These are phyloP conservation scores for Leccinum griseonigrum DNA, from an alignment of 1,284 basidiomycete genomes.

Conservation along the genomic window DNA sequence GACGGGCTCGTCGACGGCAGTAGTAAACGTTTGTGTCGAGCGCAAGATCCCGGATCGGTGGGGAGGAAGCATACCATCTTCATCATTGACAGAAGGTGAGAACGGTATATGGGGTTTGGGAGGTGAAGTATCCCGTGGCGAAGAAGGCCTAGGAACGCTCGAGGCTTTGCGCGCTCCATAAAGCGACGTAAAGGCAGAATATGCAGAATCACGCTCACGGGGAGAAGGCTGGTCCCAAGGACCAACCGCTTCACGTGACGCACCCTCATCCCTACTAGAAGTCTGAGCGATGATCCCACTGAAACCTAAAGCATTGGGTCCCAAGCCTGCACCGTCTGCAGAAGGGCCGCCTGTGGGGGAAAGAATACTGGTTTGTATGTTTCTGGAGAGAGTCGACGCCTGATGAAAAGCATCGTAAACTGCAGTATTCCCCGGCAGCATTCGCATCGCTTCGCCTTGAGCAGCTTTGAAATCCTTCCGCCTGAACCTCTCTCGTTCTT, in stretches of 20 bases:
- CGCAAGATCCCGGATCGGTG: constrained; percentile 37
- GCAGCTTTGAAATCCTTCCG: constrained; percentile 45
- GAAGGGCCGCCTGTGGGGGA: constrained; percentile 18
- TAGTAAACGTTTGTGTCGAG: constrained; percentile 26
- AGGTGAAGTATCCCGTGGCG: constrained; percentile 28
- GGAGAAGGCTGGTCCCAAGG: constrained; percentile 34
- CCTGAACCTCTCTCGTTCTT: constrained; percentile 53
- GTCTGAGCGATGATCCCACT: constrained; percentile 28
- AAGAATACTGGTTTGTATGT: constrained; percentile 20
- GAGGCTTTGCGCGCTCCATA: constrained; percentile 30
- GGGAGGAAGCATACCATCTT: constrained; percentile 37
- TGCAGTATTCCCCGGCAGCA: constrained; percentile 44
- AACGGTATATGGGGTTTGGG: constrained; percentile 23
- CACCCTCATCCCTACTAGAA: constrained; percentile 24
- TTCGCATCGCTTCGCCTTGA: constrained; percentile 34
- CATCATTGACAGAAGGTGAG: constrained; percentile 24
- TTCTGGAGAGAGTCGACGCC: constrained; percentile 41
- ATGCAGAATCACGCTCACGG: constrained; percentile 31
- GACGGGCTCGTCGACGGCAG: constrained; percentile 25
- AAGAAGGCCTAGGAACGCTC: constrained; percentile 24
- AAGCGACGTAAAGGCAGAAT: constrained; percentile 26
- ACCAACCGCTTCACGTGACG: constrained; percentile 24
- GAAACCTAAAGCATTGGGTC: constrained; percentile 27
- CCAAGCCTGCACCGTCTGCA: constrained; percentile 18
- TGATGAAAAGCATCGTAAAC: constrained; percentile 78